Evolutionary conservation across 202 grass and related monocot genomes (phyloP), one percentile per base, ranked within the genome.

Genomic region (Carex arenaria): DNA sequence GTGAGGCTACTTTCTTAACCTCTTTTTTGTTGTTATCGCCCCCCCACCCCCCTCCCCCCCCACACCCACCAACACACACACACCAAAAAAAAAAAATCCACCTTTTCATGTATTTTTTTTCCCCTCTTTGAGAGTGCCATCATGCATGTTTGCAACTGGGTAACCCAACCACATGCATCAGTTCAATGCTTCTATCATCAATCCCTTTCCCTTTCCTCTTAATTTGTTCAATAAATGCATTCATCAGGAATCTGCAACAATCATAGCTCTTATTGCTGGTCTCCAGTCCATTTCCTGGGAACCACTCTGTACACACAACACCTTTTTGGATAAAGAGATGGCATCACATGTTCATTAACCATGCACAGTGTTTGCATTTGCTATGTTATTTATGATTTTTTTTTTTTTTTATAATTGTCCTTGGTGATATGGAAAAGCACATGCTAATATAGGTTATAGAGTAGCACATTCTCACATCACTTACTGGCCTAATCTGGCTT

Each of bases 151-250:
- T 66, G 79, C 38, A 40, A 78, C n/a, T 82, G 80, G 10, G 64
- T 43, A 82, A 82, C 53, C 73, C 64, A 80, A 69, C 64, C 60
- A 82, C 80, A 82, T 82, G 80, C 64, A 82, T 82, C 28, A 36
- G 14, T 9, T 22, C 34, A 4, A 36, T 36, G 34, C 34, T 36
- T 36, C 19, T 17, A 61, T 80, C 78, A 42, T 80, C 55, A 23
- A 65, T 57, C 80, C 40, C 34, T 82, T 82, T 34, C 42, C 43
- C 4, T 82, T 18, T 9, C 51, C 15, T 67, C 45, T 82, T 69
- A 82, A 82, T 69, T 68, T 67, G 62, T 30, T 69, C 80, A 82
- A 67, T 82, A 69, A 82, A 82, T 82, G 60, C 80, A 68, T 56
- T 61, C 15, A 69, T 57, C 20, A 57, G 0, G 22, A 56, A 67